Evolutionary conservation across 2,329 filamentous ascomycete genomes (phyloP).

Genomic region (Fusarium anthophilum): DNA sequence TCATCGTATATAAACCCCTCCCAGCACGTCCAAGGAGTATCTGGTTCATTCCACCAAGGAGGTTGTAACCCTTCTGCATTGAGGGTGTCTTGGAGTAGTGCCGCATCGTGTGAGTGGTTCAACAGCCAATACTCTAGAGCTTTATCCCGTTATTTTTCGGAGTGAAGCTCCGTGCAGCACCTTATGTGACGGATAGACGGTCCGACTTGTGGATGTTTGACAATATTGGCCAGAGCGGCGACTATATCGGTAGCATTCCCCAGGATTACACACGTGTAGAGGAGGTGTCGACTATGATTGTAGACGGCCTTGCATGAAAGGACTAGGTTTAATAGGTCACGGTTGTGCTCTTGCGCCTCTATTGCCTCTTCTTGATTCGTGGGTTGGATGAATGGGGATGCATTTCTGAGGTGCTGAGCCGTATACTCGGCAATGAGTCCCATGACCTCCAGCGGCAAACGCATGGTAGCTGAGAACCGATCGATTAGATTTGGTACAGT

Average conservation of each 20-base stretch:
- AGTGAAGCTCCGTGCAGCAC: background rate
- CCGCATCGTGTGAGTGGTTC: background rate
- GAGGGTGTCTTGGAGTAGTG: background rate
- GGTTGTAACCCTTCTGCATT: background rate
- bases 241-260: background rate
- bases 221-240: background rate
- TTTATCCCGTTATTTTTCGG: background rate
- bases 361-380: background rate
- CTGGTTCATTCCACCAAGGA: constrained; percentile 2
- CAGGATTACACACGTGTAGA: constrained; percentile 1
- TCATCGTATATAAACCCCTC: background rate
- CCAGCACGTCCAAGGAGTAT: background rate
- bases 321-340: background rate
- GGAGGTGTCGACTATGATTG: background rate
- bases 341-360: background rate
- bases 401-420: background rate
- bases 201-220: constrained; percentile 7
- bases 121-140: background rate
- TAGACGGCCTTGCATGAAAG: background rate
- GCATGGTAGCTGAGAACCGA: background rate
- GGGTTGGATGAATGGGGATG: constrained; percentile 6
- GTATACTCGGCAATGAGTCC: constrained; percentile 1
- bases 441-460: constrained; percentile 2
- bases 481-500: background rate
- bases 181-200: constrained; percentile 15